A percentile compares a stretch with the other conserved stretches of the same genome.
Evolutionary conservation across 441 rosid species (phyloP).

Genomic region (Corymbia citriodora): DNA sequence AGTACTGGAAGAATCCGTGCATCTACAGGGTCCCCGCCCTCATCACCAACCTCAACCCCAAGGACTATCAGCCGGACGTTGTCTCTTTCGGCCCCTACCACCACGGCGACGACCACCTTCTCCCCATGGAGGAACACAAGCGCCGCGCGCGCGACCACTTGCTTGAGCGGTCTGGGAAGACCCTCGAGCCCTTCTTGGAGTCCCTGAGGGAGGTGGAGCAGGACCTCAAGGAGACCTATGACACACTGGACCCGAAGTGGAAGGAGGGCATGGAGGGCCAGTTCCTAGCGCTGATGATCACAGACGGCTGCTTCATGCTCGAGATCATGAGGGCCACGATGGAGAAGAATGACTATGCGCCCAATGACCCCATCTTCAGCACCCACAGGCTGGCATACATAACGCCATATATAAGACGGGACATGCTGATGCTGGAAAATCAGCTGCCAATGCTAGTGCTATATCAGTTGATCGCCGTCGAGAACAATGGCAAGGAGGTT

Average conservation of each 20-base stretch:
- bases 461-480: too few species aligned
- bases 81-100: neutral
- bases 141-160: rapidly evolving
- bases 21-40: neutral
- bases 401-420: too few species aligned
- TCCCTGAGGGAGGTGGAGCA: neutral
- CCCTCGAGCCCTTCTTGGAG: neutral
- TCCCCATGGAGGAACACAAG: neutral
- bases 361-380: neutral
- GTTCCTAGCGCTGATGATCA: neutral
- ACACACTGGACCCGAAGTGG: neutral
- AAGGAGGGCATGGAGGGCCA: neutral
- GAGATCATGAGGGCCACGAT: neutral
- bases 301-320: neutral
- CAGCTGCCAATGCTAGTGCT: too few species aligned
- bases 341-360: neutral
- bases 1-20: neutral
- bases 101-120: neutral
- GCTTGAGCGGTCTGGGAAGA: neutral
- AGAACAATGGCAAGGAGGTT: too few species aligned
- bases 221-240: neutral
- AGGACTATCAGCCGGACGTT: neutral
- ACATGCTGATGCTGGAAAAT: too few species aligned
- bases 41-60: neutral
- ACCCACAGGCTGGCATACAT: neutral